Conservation (phyloP, 2,329 filamentous ascomycete species). For the Colletotrichum kahawae region DNA sequence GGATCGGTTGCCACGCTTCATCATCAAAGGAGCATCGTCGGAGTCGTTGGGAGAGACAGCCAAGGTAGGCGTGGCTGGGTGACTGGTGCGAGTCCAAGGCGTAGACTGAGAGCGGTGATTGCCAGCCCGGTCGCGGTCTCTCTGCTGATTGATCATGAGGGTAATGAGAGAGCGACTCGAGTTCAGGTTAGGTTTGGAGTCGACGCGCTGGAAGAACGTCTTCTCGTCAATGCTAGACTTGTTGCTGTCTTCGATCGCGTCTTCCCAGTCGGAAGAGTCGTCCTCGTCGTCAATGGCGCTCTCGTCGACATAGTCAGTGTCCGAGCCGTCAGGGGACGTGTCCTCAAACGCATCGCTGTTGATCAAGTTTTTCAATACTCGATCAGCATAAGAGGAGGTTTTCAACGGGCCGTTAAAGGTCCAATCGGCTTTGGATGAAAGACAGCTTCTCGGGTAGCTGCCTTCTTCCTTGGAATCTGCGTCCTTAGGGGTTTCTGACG, state of each 20-base stretch:
- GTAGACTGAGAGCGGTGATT: conserved; percentile 71
- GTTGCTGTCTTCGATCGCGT: conserved; percentile 79
- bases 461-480: conserved; percentile 75
- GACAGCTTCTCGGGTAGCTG: conserved; percentile 69
- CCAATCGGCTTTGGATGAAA: conserved; percentile 49
- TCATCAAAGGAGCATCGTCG: conserved; percentile 66
- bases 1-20: conserved; percentile 63
- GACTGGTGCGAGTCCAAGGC: conserved; percentile 61
- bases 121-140: conserved; percentile 71
- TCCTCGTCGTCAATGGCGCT: conserved; percentile 81
- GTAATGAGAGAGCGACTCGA: conserved; percentile 90
- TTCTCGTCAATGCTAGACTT: conserved; percentile 83
- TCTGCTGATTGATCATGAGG: conserved; percentile 79
- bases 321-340: conserved; percentile 57
- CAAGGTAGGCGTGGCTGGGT: conserved; percentile 42
- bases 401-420: conserved; percentile 65
- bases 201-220: conserved; percentile 88
- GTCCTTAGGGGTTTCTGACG: conserved; percentile 32
- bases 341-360: conserved; percentile 61
- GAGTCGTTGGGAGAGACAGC: conserved; percentile 62
- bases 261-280: conserved; percentile 64
- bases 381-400: conserved; percentile 80
- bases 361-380: conserved; percentile 72
- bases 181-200: conserved; percentile 83
- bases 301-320: conserved; percentile 75